phyloP scores from a whole-genome alignment of 306 rosid species.

The Begonia loranthoides region DNA sequence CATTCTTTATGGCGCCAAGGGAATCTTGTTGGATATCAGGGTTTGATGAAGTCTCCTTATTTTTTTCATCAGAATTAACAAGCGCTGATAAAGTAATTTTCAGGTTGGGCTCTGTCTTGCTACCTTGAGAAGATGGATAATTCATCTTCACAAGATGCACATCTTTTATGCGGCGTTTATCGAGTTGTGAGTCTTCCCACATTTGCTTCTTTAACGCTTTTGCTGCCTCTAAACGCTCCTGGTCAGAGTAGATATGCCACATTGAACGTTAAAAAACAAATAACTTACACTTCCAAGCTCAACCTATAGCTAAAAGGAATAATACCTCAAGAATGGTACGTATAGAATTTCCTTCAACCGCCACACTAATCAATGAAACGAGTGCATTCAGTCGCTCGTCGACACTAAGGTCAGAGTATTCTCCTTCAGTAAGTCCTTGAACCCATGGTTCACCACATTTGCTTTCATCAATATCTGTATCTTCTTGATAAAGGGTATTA shows the following conservation, averaged over 20 bases:
- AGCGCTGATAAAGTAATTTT: conserved; percentile 16
- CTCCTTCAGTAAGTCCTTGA: conserved; percentile 62
- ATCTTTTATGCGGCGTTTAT: conserved; percentile 53
- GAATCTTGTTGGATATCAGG: conserved; percentile 21
- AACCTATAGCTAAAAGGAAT: conserved; percentile 2
- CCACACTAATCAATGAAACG: conserved; percentile 45
- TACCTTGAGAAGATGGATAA: conserved; percentile 15
- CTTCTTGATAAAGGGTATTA: conserved; percentile 24
- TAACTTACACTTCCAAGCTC: conserved; percentile 2
- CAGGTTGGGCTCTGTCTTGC: conserved; percentile 26
- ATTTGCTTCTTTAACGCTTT: conserved; percentile 63
- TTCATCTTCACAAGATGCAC: conserved; percentile 28
- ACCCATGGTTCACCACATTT: conserved; percentile 59
- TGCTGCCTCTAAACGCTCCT: conserved; percentile 83
- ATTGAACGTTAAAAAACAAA: conserved; percentile 6
- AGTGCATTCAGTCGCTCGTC: conserved; percentile 73
- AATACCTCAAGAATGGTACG: conserved; percentile 54
- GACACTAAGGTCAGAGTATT: conserved; percentile 63
- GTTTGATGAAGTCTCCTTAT: conserved; percentile 16
- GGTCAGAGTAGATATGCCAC: conserved; percentile 9
- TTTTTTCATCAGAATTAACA: conserved; percentile 14
- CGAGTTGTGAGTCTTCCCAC: conserved; percentile 63
- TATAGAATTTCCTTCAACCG: conserved; percentile 59
- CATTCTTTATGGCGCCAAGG: conserved; percentile 16
- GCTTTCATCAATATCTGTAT: conserved; percentile 40